Evolutionary conservation across 208 protist species (phyloP).

Genomic region (Leishmania tarentolae): DNA sequence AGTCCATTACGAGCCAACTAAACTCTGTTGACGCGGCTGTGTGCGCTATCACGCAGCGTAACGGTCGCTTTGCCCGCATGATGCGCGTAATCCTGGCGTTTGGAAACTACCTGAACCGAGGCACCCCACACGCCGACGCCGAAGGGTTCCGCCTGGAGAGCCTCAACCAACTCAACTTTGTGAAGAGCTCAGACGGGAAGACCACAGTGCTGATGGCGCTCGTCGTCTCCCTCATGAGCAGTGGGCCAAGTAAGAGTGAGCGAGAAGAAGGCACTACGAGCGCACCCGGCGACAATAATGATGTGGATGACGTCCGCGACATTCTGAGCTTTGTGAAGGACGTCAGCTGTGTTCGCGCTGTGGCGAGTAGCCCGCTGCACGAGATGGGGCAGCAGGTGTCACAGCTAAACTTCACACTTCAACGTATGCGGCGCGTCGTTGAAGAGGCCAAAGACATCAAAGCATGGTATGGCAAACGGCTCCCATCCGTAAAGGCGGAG

Average conservation of each 20-base stretch:
- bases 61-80: slow-evolving; percentile 55
- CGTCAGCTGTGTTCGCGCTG: slow-evolving; percentile 41
- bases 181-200: slow-evolving; percentile 76
- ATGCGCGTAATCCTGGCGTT: slow-evolving; percentile 56
- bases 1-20: slow-evolving; percentile 39
- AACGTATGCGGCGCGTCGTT: slow-evolving; percentile 72
- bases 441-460: slow-evolving; percentile 55
- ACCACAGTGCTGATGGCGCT: slow-evolving; percentile 75
- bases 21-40: slow-evolving; percentile 56
- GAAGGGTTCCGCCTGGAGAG: slow-evolving; percentile 75
- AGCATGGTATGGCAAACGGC: slow-evolving; percentile 43
- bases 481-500: slow-evolving; percentile 26
- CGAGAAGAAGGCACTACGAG: background rate
- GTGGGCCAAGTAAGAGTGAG: background rate
- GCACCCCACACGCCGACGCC: slow-evolving; percentile 64
- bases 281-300: background rate
- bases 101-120: slow-evolving; percentile 79
- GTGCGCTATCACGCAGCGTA: slow-evolving; percentile 42
- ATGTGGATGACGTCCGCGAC: slow-evolving; percentile 8
- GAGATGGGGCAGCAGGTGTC: slow-evolving; percentile 66
- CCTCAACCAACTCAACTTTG: slow-evolving; percentile 66
- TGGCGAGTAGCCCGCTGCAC: slow-evolving; percentile 44
- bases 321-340: slow-evolving; percentile 61
- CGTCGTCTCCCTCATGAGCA: slow-evolving; percentile 53
- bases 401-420: slow-evolving; percentile 67